A percentile compares a stretch with the other conserved stretches of the same genome.
These are phyloP conservation scores for Raphidocelis subcapitata DNA, from an alignment of 139 green algal genomes.

Conservation along the genomic window DNA sequence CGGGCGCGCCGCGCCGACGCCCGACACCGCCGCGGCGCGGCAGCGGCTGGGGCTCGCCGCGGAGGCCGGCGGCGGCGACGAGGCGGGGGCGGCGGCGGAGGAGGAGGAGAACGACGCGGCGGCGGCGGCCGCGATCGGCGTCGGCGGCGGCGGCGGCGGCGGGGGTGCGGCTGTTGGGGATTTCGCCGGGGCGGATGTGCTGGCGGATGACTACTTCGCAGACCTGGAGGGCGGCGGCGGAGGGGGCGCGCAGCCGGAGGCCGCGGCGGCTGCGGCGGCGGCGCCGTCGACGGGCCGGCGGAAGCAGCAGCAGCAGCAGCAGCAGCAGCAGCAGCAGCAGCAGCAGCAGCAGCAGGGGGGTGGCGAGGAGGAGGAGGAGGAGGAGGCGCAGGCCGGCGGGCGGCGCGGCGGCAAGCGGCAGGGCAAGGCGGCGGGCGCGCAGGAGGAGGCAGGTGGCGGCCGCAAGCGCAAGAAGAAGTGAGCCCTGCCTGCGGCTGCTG, in stretches of 20 bases:
- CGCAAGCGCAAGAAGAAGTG: too few species aligned
- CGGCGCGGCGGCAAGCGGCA: too few species aligned
- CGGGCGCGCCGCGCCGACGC: too few species aligned
- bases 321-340: background rate
- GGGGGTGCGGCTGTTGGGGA: background rate
- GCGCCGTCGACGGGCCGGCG: background rate
- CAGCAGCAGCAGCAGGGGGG: too few species aligned
- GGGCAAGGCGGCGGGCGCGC: too few species aligned
- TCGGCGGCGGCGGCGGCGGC: too few species aligned
- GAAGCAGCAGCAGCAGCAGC: constrained; percentile 9
- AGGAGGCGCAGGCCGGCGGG: too few species aligned
- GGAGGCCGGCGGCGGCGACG: too few species aligned
- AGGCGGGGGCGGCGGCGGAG: background rate
- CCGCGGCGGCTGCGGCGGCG: background rate
- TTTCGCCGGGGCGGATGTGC: background rate
- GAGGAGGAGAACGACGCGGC: background rate
- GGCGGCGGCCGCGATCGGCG: background rate
- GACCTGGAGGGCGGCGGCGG: background rate
- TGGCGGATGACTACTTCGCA: background rate
- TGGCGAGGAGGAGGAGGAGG: too few species aligned
- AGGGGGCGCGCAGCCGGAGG: background rate
- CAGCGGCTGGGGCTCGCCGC: constrained; percentile 8
- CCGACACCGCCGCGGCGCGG: too few species aligned
- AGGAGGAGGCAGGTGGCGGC: too few species aligned
- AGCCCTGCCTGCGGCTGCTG: too few species aligned